Evolutionary conservation across 441 rosid species (phyloP), one percentile per base, ranked within the genome.

Genomic region (Metrosideros polymorpha): DNA sequence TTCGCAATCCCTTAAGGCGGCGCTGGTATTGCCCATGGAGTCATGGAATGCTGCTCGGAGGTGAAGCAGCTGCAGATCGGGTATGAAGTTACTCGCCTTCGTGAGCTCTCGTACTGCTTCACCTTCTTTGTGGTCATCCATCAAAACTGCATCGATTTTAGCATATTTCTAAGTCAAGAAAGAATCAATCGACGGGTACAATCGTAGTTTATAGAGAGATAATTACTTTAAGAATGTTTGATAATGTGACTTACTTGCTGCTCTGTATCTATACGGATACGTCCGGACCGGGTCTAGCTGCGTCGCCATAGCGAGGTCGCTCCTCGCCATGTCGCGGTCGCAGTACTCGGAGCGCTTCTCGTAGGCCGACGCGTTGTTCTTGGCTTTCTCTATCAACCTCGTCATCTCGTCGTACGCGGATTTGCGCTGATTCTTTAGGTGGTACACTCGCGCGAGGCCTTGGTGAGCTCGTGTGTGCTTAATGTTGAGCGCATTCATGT

Each of bases 391-490:
- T 89, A 98, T 96, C 79, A 98, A 87, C 91, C 95, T 96, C 83
- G 99, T 97, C 99, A 98, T 97, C 92, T 98, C 99, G 86, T 96
- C 98, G 77, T 94, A 96, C 43, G 99, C 99, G 85, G 95, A 93
- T 92, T 96, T 95, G 18, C 95, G 91, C 82, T 96, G 95, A 89
- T 94, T 94, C 89, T 94, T 97, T 17, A 95, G 92, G 90, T 96
- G 96, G 87, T 94, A 95, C 54, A 98, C 99, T 61, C 99, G 95
- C 76, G 99, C 99, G 51, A 98, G 94, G 61, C 99, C 99, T 86
- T 98, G 99, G 90, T 97, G 99, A 56, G 99, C 99, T 88, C 99
- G 88, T 18, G 99, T 96, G 90, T 98, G 99, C 90, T 97, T 98
- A 86, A 97, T 96, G 90, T 94, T 93, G 83, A 96, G 97, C 10